phyloP scores from a whole-genome alignment of 176 grass and related monocot genomes.

The Phragmites australis region DNA sequence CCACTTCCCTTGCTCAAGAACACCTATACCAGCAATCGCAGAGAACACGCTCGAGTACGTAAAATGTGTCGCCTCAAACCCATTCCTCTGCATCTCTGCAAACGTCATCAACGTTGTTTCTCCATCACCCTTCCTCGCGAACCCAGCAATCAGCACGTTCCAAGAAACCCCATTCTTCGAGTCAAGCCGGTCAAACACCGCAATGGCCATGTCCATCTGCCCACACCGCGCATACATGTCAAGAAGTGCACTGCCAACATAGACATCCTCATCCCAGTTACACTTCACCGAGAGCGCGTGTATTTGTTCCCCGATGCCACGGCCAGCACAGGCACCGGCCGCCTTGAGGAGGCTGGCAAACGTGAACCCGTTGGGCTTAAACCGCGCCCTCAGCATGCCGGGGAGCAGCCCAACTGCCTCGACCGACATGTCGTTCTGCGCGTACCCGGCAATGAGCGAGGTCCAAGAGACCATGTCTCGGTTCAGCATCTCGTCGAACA shows the following conservation, averaged over 20 bases:
- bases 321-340: constrained; percentile 9
- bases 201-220: constrained; percentile 48
- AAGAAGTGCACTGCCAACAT: constrained; percentile 65
- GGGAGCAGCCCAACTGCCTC: constrained; percentile 47
- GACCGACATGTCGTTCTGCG: constrained; percentile 51
- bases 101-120: constrained; percentile 46
- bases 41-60: constrained; percentile 69
- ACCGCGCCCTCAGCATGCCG: constrained; percentile 37
- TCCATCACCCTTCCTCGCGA: constrained; percentile 57
- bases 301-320: constrained; percentile 35
- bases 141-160: constrained; percentile 68
- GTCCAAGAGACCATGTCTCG: constrained; percentile 70
- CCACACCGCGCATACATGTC: constrained; percentile 64
- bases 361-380: constrained; percentile 55
- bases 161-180: constrained; percentile 71
- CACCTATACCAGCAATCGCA: constrained; percentile 50
- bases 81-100: constrained; percentile 56
- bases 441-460: constrained; percentile 63
- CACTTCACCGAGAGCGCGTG: constrained; percentile 51
- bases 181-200: constrained; percentile 50
- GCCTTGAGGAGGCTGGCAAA: constrained; percentile 77
- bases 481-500: constrained; percentile 52
- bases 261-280: constrained; percentile 52
- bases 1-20: constrained; percentile 74
- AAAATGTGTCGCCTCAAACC: constrained; percentile 58